A percentile compares a stretch with the other conserved stretches of the same genome.
Evolutionary conservation across 805 yeast species (phyloP).

Genomic region (Yarrowia hollandica): DNA sequence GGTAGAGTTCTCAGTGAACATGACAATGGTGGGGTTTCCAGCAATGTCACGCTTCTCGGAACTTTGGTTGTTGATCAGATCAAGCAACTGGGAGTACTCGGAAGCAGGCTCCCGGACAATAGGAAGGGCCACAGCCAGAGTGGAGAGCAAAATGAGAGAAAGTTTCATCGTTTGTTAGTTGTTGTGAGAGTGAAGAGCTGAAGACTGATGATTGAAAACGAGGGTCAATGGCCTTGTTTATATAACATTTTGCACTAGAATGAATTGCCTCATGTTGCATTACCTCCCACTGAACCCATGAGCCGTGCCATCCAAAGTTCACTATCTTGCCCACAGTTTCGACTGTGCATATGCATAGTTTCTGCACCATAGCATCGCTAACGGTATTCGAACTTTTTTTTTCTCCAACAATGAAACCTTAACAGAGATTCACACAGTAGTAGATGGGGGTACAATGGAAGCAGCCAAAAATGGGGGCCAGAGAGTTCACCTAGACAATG

Average conservation of each 20-base stretch:
- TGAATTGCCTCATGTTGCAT: neutral
- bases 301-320: neutral
- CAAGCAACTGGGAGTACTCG: conserved; percentile 17
- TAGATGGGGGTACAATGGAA: neutral
- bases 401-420: neutral
- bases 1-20: conserved; percentile 5
- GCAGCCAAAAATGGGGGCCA: too few species aligned
- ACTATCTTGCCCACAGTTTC: too few species aligned
- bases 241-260: neutral
- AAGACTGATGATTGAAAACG: neutral
- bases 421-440: neutral
- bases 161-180: conserved; percentile 31
- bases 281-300: too few species aligned
- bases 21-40: conserved; percentile 6
- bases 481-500: neutral
- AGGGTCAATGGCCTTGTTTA: neutral
- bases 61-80: neutral
- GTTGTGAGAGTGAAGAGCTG: neutral
- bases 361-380: conserved; percentile 5
- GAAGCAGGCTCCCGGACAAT: neutral
- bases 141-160: conserved; percentile 31
- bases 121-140: conserved; percentile 4
- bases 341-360: neutral
- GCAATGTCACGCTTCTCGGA: neutral
- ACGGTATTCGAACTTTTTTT: neutral